Conservation (phyloP, 306 rosid genomes). For the Inga oerstediana region DNA sequence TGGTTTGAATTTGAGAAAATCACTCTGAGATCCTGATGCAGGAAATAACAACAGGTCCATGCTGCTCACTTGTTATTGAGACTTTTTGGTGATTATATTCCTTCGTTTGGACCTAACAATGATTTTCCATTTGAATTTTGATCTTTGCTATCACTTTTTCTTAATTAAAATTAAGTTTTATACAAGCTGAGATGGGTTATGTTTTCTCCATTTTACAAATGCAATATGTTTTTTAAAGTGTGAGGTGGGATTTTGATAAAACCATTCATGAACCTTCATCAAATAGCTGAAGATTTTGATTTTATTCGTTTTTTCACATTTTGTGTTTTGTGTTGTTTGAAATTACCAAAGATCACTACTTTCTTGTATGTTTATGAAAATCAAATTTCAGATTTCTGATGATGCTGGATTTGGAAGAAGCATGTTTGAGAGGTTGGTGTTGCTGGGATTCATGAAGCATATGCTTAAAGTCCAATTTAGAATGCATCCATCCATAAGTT, state of each 20-base stretch:
- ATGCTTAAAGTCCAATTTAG: slow-evolving; percentile 48
- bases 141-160: not conserved
- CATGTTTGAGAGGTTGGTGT: slow-evolving; percentile 47
- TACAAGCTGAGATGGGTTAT: not conserved
- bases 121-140: too few relatives aligned
- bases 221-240: not conserved
- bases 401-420: slow-evolving; percentile 55
- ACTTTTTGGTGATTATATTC: too few relatives aligned
- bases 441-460: slow-evolving; percentile 36
- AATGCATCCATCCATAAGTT: slow-evolving; percentile 57
- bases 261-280: not conserved
- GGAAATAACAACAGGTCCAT: too few relatives aligned
- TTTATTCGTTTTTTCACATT: too few relatives aligned
- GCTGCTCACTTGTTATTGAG: too few relatives aligned
- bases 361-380: not conserved
- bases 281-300: not conserved
- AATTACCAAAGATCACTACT: not conserved
- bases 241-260: not conserved
- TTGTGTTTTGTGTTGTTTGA: not conserved
- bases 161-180: not conserved
- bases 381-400: slow-evolving; percentile 32
- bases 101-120: not conserved
- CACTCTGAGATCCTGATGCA: too few relatives aligned
- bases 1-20: too few relatives aligned
- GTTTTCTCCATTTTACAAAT: not conserved